phyloP scores from a whole-genome alignment of 148 eudicot species.

The Drosera capensis region DNA sequence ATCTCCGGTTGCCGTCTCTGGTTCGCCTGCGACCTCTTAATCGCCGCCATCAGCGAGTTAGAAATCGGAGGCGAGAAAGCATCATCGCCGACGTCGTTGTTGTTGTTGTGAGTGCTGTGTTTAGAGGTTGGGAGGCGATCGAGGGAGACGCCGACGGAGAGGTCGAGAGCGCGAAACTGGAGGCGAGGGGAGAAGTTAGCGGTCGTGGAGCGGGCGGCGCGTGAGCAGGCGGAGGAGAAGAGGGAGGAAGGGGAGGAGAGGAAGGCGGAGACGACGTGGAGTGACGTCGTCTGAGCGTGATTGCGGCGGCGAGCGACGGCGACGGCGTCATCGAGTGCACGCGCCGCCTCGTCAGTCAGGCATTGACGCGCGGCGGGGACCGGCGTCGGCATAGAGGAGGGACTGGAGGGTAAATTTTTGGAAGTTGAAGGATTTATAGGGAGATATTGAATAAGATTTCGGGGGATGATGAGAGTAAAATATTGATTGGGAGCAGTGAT shows the following conservation, averaged over 20 bases:
- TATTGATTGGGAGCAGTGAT: too few species aligned
- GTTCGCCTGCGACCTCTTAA: conserved; percentile 74
- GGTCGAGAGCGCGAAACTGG: conserved; percentile 61
- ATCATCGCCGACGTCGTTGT: conserved; percentile 18
- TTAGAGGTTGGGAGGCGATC: conserved; percentile 44
- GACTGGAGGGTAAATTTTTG: too few species aligned
- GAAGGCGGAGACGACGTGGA: conserved; percentile 58
- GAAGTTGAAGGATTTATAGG: too few species aligned
- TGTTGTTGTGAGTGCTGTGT: conserved; percentile 4
- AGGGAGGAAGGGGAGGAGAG: conserved; percentile 43
- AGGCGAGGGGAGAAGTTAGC: conserved; percentile 25
- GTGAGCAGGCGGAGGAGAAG: conserved; percentile 54
- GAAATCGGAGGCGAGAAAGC: conserved; percentile 79
- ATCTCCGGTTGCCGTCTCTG: conserved; percentile 68
- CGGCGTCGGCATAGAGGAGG: conserved; percentile 98
- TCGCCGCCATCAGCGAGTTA: conserved; percentile 90
- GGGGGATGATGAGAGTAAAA: too few species aligned
- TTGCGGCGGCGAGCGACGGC: conserved; percentile 47
- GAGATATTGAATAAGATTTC: too few species aligned
- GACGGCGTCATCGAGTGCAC: conserved; percentile 60
- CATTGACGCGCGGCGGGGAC: conserved; percentile 73
- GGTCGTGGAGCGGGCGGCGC: conserved; percentile 40
- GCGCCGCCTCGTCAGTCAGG: conserved; percentile 45
- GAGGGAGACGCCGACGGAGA: conserved; percentile 44
- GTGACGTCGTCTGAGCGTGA: conserved; percentile 79